These are phyloP conservation scores for Tetrapisispora phaffii DNA, from an alignment of 805 yeast species.

Conservation along the genomic window DNA sequence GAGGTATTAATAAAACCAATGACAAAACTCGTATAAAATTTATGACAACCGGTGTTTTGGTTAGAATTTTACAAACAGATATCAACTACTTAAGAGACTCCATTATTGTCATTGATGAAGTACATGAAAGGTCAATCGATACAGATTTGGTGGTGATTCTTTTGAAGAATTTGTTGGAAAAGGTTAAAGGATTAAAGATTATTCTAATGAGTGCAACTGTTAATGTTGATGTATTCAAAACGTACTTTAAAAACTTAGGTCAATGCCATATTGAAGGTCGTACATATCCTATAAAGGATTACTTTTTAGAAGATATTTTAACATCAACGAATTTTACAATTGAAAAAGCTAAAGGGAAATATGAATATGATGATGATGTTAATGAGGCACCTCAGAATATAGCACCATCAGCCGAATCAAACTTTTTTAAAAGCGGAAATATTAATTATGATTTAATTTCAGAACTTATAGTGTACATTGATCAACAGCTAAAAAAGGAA, in stretches of 20 bases:
- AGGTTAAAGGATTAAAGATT: conserved; percentile 45
- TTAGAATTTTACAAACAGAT: conserved; percentile 64
- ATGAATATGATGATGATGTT: conserved; percentile 16
- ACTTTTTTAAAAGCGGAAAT: conserved; percentile 53
- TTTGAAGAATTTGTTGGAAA: conserved; percentile 48
- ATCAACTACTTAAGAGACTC: conserved; percentile 41
- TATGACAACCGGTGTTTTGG: conserved; percentile 85
- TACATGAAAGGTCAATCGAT: conserved; percentile 91
- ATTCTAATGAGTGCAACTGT: conserved; percentile 93
- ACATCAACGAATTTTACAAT: conserved; percentile 48
- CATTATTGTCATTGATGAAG: conserved; percentile 81
- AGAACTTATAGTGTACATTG: conserved; percentile 43
- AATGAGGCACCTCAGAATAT: conserved; percentile 29
- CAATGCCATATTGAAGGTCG: conserved; percentile 85
- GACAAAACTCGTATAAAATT: conserved; percentile 64
- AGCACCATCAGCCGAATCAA: conserved; percentile 53
- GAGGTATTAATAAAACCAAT: conserved; percentile 74
- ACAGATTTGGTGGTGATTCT: conserved; percentile 76
- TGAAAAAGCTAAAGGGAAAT: conserved; percentile 17
- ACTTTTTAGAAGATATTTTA: conserved; percentile 60
- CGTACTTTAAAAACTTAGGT: conserved; percentile 51
- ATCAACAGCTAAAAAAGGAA: conserved; percentile 36
- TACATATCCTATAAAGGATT: conserved; percentile 81
- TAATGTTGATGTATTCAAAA: conserved; percentile 53
- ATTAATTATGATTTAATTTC: conserved; percentile 69